A percentile compares a stretch with the other conserved stretches of the same genome.
These are phyloP conservation scores for Sarcodon sp. DNA, from an alignment of 768 basidiomycete species.

Conservation along the genomic window DNA sequence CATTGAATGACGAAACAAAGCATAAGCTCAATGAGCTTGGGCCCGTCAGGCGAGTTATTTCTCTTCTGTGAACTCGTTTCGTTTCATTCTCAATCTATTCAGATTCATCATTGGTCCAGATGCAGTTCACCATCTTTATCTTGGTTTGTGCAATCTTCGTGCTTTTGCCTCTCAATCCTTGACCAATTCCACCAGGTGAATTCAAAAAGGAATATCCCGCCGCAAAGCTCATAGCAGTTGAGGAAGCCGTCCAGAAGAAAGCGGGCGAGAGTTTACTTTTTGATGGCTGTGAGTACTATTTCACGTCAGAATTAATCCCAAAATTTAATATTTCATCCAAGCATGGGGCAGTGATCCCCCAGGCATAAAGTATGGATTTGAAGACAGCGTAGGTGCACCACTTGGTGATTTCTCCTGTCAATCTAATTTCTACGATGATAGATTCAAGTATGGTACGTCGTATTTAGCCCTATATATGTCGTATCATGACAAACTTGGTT, in stretches of 20 bases:
- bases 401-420: background rate
- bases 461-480: no score
- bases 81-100: background rate
- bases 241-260: conserved; percentile 36
- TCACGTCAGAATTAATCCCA: background rate
- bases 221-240: conserved; percentile 62
- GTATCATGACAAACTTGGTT: background rate
- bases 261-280: conserved; percentile 38
- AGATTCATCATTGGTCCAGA: conserved; percentile 52
- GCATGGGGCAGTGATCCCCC: conserved; percentile 21
- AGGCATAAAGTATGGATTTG: conserved; percentile 63
- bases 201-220: conserved; percentile 59
- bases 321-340: conserved; percentile 4
- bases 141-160: conserved; percentile 25
- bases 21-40: conserved; percentile 49
- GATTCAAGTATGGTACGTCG: conserved; percentile 17
- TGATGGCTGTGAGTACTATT: conserved; percentile 43
- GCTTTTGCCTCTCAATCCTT: background rate
- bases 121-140: conserved; percentile 43
- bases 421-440: conserved; percentile 1
- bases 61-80: background rate
- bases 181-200: conserved; percentile 23
- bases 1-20: conserved; percentile 54
- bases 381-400: conserved; percentile 37
- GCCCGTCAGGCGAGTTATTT: conserved; percentile 41